Percentiles rank a stretch among this genome's conserved stretches.
These are phyloP conservation scores for Acacia crassicarpa DNA, from an alignment of 306 rosid genomes.

Conservation along the genomic window DNA sequence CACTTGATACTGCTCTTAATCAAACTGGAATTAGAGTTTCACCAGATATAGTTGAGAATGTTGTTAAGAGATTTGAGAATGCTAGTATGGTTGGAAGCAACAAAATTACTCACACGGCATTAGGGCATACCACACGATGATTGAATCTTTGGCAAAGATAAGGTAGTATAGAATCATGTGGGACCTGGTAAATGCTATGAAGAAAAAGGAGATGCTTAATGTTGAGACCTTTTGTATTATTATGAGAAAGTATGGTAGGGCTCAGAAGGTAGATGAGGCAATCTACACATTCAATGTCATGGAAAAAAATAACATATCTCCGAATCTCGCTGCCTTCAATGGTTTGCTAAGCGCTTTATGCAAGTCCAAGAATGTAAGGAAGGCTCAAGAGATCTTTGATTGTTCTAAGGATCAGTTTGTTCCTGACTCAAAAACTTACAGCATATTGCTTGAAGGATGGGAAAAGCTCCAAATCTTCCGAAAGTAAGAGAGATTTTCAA, in stretches of 20 bases:
- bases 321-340: constrained; percentile 74
- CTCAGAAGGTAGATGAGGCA: constrained; percentile 83
- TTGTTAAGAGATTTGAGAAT: constrained; percentile 68
- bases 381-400: constrained; percentile 81
- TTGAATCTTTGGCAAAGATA: constrained; percentile 74
- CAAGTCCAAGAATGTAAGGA: constrained; percentile 82
- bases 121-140: constrained; percentile 76
- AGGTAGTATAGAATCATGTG: constrained; percentile 84
- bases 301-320: constrained; percentile 64
- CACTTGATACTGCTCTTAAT: constrained; percentile 73
- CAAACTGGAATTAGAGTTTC: constrained; percentile 69
- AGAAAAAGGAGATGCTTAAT: constrained; percentile 59
- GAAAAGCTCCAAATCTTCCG: constrained; percentile 81
- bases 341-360: constrained; percentile 78
- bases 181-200: constrained; percentile 82
- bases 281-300: constrained; percentile 77
- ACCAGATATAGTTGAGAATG: constrained; percentile 62
- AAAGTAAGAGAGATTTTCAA: constrained; percentile 69
- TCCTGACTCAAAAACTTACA: constrained; percentile 69
- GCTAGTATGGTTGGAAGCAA: constrained; percentile 77
- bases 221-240: constrained; percentile 82
- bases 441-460: constrained; percentile 86
- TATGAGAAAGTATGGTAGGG: constrained; percentile 82
- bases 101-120: constrained; percentile 52
- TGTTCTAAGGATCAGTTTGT: constrained; percentile 56